These are phyloP conservation scores for Picocystis salinarum DNA, from an alignment of 139 green algal genomes.

Conservation along the genomic window DNA sequence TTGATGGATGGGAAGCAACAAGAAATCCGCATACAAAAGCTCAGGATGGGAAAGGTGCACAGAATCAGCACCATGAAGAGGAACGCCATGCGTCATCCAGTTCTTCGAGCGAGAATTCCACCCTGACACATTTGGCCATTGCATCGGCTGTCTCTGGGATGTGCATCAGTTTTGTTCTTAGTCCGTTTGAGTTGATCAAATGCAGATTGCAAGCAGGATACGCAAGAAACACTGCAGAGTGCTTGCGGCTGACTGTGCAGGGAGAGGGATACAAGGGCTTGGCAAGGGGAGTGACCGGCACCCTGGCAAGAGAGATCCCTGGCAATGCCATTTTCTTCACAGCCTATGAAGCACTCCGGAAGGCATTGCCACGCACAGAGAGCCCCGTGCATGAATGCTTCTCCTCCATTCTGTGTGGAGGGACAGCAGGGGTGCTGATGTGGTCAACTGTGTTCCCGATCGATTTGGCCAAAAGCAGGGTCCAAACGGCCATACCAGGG, in stretches of 20 bases:
- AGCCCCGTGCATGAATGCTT: background rate
- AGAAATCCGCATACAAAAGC: no score
- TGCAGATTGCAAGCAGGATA: constrained; percentile 22
- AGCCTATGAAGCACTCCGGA: constrained; percentile 25
- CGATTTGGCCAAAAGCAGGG: constrained; percentile 56
- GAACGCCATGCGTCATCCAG: background rate
- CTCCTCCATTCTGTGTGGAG: constrained; percentile 30
- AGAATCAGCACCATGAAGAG: no score
- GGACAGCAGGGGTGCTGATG: constrained; percentile 35
- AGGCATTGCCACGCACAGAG: background rate
- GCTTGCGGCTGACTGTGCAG: constrained; percentile 20
- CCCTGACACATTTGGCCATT: background rate
- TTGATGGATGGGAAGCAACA: no score
- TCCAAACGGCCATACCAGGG: constrained; percentile 45
- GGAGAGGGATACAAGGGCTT: constrained; percentile 35
- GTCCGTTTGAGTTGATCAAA: constrained; percentile 57
- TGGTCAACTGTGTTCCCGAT: constrained; percentile 45
- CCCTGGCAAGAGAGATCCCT: constrained; percentile 39
- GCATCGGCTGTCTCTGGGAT: constrained; percentile 34
- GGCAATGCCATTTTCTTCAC: constrained; percentile 63
- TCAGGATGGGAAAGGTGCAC: no score
- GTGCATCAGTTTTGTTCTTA: constrained; percentile 37
- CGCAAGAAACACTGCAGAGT: constrained; percentile 8
- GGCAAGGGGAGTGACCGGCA: constrained; percentile 34
- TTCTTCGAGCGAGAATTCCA: background rate